These are phyloP conservation scores for Coemansia sp. DNA, from an alignment of 192 early-diverging fungal species.

Conservation along the genomic window DNA sequence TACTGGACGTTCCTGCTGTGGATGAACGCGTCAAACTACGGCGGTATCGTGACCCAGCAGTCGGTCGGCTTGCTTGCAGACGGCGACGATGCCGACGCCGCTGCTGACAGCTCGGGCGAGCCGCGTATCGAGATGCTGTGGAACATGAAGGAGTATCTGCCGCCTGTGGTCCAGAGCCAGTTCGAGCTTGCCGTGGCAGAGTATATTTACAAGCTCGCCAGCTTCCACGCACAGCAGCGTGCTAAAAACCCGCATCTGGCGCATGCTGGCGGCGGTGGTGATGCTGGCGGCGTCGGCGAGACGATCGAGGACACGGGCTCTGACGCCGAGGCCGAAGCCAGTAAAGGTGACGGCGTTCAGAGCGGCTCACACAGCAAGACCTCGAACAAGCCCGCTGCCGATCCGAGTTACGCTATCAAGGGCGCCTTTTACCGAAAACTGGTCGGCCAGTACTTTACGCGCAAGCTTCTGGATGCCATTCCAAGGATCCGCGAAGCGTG, in stretches of 20 bases:
- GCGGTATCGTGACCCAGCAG: constrained; percentile 47
- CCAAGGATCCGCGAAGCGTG: constrained; percentile 60
- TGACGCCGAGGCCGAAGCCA: constrained; percentile 5
- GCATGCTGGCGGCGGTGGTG: constrained; percentile 2
- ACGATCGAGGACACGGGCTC: constrained; percentile 28
- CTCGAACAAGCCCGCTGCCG: background rate
- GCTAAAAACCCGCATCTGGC: constrained; percentile 27
- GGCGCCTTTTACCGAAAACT: constrained; percentile 53
- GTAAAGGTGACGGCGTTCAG: background rate
- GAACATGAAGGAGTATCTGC: constrained; percentile 90
- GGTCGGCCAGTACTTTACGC: constrained; percentile 61
- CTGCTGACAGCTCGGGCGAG: constrained; percentile 21
- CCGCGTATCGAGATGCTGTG: constrained; percentile 73
- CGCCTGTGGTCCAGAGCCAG: constrained; percentile 64
- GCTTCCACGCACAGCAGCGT: constrained; percentile 50
- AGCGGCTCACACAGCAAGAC: background rate
- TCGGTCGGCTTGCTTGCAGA: background rate
- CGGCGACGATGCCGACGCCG: background rate
- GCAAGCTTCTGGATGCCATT: constrained; percentile 64
- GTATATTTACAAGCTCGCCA: constrained; percentile 67
- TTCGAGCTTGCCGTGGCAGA: constrained; percentile 73
- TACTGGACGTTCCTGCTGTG: constrained; percentile 85
- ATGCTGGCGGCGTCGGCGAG: constrained; percentile 24
- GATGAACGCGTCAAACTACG: constrained; percentile 92
- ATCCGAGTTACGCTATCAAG: constrained; percentile 11